phyloP scores from a whole-genome alignment of 2,329 filamentous ascomycete species.

The Alternaria ethzedia region DNA sequence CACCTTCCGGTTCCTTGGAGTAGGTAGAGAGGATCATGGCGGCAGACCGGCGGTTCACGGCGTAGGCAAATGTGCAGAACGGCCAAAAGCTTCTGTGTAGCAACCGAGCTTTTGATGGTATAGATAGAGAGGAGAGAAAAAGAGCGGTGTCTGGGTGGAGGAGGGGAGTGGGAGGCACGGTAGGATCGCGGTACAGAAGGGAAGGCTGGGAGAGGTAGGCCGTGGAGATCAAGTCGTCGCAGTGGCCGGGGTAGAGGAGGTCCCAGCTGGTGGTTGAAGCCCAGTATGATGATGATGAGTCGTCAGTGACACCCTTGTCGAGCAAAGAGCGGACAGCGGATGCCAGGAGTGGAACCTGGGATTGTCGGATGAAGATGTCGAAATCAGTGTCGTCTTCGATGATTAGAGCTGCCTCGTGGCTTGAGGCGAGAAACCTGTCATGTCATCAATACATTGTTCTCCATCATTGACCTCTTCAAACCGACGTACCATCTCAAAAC shows the following conservation, averaged over 20 bases:
- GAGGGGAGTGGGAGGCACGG: constrained; percentile 27
- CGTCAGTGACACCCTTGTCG: constrained; percentile 1
- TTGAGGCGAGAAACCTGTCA: constrained; percentile 19
- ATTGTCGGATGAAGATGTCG: constrained; percentile 23
- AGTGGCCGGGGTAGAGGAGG: constrained; percentile 51
- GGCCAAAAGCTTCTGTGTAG: constrained; percentile 45
- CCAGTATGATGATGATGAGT: constrained; percentile 35
- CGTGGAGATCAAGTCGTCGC: constrained; percentile 43
- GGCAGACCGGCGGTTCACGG: constrained; percentile 43
- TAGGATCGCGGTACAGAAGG: constrained; percentile 36
- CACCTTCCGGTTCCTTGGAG: constrained; percentile 18
- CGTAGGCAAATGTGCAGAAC: constrained; percentile 52
- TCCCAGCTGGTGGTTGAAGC: constrained; percentile 41
- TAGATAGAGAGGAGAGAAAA: constrained; percentile 33
- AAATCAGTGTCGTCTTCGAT: constrained; percentile 40
- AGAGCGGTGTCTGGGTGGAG: constrained; percentile 36
- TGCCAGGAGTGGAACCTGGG: constrained; percentile 30
- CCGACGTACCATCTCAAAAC: constrained; percentile 40
- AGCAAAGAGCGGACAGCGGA: constrained; percentile 22
- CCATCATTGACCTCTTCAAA: background rate
- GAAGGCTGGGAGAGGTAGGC: constrained; percentile 23
- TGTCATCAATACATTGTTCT: background rate
- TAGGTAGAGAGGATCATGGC: constrained; percentile 35
- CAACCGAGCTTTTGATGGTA: constrained; percentile 37
- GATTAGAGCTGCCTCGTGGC: constrained; percentile 33